Conservation (phyloP, 352 stramenopile genomes). For the Globisporangium heterothallicum region DNA sequence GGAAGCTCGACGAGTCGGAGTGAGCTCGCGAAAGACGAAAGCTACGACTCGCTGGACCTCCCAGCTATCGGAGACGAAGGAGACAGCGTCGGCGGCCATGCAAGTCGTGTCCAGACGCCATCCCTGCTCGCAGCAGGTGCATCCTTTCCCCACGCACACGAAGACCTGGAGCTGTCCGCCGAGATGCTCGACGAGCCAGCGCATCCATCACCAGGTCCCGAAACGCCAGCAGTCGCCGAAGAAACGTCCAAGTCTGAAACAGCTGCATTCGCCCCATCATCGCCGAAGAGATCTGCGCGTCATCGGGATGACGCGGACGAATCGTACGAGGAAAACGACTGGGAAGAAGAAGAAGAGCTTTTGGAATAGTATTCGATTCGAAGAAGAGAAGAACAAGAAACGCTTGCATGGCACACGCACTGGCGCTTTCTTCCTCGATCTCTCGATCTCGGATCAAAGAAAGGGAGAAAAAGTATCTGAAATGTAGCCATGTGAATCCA, state of each 20-base stretch:
- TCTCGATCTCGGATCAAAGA: no score
- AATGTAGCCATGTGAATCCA: neutral
- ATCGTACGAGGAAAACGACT: constrained; percentile 57
- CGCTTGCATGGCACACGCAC: no score
- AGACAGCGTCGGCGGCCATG: constrained; percentile 6
- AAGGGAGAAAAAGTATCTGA: neutral
- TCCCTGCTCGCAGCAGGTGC: neutral
- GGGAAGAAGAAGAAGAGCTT: constrained; percentile 51
- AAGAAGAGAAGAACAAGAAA: no score
- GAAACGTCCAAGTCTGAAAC: neutral
- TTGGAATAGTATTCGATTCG: constrained; percentile 13
- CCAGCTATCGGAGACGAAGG: constrained; percentile 28
- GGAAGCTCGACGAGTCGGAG: constrained; percentile 4
- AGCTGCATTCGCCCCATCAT: constrained; percentile 5
- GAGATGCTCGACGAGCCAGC: constrained; percentile 4
- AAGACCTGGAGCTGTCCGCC: neutral
- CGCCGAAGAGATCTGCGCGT: constrained; percentile 7
- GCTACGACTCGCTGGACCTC: constrained; percentile 61
- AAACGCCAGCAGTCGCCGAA: neutral
- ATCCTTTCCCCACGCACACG: neutral
- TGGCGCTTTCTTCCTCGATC: no score
- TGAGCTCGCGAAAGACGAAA: constrained; percentile 31
- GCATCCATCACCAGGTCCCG: neutral
- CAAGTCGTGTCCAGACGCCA: neutral
- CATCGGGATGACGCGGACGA: constrained; percentile 23